phyloP scores from a whole-genome alignment of 1,139 yeast genomes.

The Debaryomyces robertsiae region DNA sequence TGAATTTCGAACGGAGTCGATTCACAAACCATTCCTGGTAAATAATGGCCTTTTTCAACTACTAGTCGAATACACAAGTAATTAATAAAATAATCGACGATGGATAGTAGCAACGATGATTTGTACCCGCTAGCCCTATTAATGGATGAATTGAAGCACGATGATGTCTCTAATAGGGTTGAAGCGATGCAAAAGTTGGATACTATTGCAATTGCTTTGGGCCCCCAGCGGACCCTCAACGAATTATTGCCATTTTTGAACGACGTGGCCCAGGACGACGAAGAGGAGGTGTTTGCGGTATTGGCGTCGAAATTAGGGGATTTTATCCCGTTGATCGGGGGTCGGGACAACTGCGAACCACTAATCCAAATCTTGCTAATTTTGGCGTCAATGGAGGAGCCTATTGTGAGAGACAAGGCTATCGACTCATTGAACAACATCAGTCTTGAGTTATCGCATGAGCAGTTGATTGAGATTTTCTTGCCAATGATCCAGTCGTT shows the following conservation, averaged over 20 bases:
- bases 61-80: slow-evolving; percentile 3
- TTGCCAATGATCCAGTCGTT: slow-evolving; percentile 77
- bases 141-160: slow-evolving; percentile 94
- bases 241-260: slow-evolving; percentile 86
- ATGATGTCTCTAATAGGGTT: slow-evolving; percentile 89
- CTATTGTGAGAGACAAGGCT: slow-evolving; percentile 95
- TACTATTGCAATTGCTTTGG: slow-evolving; percentile 92
- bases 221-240: slow-evolving; percentile 87
- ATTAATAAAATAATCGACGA: slow-evolving; percentile 14
- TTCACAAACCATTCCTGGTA: slow-evolving; percentile 9
- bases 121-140: slow-evolving; percentile 92
- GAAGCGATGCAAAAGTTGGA: slow-evolving; percentile 94
- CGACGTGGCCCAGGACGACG: slow-evolving; percentile 96
- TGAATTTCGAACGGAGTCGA: slow-evolving; percentile 8
- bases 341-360: slow-evolving; percentile 72
- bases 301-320: slow-evolving; percentile 88
- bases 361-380: slow-evolving; percentile 85
- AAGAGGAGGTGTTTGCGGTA: slow-evolving; percentile 95
- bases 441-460: slow-evolving; percentile 63
- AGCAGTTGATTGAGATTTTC: slow-evolving; percentile 67
- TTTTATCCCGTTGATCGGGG: slow-evolving; percentile 87
- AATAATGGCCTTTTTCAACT: neutral
- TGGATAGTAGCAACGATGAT: slow-evolving; percentile 57
- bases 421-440: slow-evolving; percentile 79
- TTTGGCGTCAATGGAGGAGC: slow-evolving; percentile 93